Percentiles rank a stretch among this genome's conserved stretches.
These are phyloP conservation scores for Lactuca saligna DNA, from an alignment of 129 eudicot genomes.

Conservation along the genomic window DNA sequence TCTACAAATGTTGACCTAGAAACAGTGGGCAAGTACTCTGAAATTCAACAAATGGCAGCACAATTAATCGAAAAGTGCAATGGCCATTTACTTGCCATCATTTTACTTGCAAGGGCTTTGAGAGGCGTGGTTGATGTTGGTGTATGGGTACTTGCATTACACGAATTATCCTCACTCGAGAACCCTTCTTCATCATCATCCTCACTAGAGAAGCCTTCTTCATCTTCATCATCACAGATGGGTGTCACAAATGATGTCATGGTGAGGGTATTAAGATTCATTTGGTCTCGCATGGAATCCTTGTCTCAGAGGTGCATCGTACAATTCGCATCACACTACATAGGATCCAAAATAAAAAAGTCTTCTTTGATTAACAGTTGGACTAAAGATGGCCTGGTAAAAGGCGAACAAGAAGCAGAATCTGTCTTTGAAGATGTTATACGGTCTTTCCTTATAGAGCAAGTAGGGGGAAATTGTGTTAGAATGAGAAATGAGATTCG, in stretches of 20 bases:
- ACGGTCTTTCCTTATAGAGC: constrained; percentile 7
- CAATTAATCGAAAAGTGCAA: not conserved
- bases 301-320: constrained; percentile 8
- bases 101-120: constrained; percentile 9
- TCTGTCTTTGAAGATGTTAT: not conserved
- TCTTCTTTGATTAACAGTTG: constrained; percentile 10
- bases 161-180: constrained; percentile 6
- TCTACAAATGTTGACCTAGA: not conserved
- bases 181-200: not conserved
- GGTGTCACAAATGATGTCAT: constrained; percentile 11
- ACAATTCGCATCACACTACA: not conserved
- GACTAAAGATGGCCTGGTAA: constrained; percentile 5
- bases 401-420: not conserved
- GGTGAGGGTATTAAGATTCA: constrained; percentile 17
- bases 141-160: constrained; percentile 13
- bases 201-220: too few species aligned
- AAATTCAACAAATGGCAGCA: not conserved
- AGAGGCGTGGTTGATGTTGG: not conserved
- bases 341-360: not conserved
- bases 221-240: not conserved
- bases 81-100: constrained; percentile 23
- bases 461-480: not conserved
- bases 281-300: constrained; percentile 13
- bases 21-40: not conserved
- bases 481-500: constrained; percentile 18